These are phyloP conservation scores for Fusarium burgessii DNA, from an alignment of 2,329 filamentous ascomycete species.

Conservation along the genomic window DNA sequence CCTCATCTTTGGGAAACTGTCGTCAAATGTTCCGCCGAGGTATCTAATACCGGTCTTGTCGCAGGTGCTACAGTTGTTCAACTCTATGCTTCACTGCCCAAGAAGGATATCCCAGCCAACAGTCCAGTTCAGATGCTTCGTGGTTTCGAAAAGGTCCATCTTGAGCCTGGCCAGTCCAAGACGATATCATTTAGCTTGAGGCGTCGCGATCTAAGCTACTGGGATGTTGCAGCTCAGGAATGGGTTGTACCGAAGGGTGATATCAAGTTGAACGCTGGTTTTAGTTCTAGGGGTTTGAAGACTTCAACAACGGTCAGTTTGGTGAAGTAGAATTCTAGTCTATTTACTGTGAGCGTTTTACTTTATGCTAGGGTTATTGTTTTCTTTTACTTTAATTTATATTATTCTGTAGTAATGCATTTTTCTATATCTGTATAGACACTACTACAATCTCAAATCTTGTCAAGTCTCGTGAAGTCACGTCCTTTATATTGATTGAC, in stretches of 20 bases:
- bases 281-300: slow-evolving; percentile 44
- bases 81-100: slow-evolving; percentile 62
- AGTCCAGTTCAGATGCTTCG: slow-evolving; percentile 63
- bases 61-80: slow-evolving; percentile 65
- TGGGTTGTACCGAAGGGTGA: slow-evolving; percentile 52
- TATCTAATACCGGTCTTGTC: slow-evolving; percentile 52
- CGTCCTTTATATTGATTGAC: too few species aligned
- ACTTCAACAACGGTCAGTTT: background rate
- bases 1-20: background rate
- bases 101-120: slow-evolving; percentile 48
- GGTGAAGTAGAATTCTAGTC: background rate
- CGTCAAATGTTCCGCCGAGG: background rate
- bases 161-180: slow-evolving; percentile 56
- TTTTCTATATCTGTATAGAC: too few species aligned
- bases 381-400: too few species aligned
- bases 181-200: slow-evolving; percentile 59
- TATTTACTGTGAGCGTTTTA: background rate
- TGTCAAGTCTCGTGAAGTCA: too few species aligned
- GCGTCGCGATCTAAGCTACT: slow-evolving; percentile 62
- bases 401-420: too few species aligned
- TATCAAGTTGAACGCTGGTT: slow-evolving; percentile 43
- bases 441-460: too few species aligned
- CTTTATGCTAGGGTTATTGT: too few species aligned
- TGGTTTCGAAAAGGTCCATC: slow-evolving; percentile 63
- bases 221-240: slow-evolving; percentile 57